These are phyloP conservation scores for Pilasporangium apinafurcum DNA, from an alignment of 352 stramenopile species.

Conservation along the genomic window DNA sequence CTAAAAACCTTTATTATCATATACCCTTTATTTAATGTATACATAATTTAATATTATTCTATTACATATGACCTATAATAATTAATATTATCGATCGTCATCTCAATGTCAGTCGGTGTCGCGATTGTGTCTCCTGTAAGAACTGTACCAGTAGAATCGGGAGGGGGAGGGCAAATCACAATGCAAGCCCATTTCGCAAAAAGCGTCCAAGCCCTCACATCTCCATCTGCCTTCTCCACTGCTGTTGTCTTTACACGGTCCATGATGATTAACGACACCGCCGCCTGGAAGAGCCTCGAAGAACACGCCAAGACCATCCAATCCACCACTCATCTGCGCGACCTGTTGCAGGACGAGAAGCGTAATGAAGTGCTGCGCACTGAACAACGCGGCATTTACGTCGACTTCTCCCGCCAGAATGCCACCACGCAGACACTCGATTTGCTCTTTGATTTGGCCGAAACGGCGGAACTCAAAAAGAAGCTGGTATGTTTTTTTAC, in stretches of 20 bases:
- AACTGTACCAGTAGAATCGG: no score
- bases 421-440: constrained; percentile 85
- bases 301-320: constrained; percentile 79
- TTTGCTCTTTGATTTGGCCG: constrained; percentile 90
- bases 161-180: no score
- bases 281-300: constrained; percentile 65
- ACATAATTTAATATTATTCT: no score
- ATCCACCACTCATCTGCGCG: constrained; percentile 80
- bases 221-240: no score
- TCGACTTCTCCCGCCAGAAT: constrained; percentile 95
- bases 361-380: constrained; percentile 88
- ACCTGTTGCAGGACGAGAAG: constrained; percentile 85
- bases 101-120: not conserved
- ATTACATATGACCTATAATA: no score
- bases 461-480: constrained; percentile 80
- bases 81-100: no score
- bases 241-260: no score
- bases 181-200: no score
- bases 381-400: constrained; percentile 89
- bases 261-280: constrained; percentile 77
- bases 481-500: no score
- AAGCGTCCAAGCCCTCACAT: no score
- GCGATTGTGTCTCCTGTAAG: constrained; percentile 1
- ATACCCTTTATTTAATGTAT: no score
- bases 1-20: no score